Evolutionary conservation across 768 basidiomycete genomes (phyloP).

Genomic region (Naganishia kalamii): DNA sequence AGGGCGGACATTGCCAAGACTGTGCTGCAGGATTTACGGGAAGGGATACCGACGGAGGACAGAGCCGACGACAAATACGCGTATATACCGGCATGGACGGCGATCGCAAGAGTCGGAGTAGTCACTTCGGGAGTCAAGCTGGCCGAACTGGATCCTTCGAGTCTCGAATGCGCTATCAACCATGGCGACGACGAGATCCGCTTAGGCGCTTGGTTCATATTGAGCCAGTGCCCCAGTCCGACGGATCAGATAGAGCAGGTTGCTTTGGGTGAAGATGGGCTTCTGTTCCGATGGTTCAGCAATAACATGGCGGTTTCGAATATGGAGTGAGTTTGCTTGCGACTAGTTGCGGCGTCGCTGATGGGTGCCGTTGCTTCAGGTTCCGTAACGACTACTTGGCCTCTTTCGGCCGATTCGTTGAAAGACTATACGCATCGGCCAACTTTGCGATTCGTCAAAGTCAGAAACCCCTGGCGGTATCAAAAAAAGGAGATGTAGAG

Average conservation of each 20-base stretch:
- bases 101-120: background rate
- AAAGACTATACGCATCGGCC: conserved; percentile 12
- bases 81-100: background rate
- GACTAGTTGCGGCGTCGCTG: too few species aligned
- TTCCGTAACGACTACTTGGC: conserved; percentile 19
- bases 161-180: conserved; percentile 4
- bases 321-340: conserved; percentile 13
- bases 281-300: conserved; percentile 13
- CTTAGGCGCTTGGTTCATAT: conserved; percentile 6
- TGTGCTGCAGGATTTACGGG: background rate
- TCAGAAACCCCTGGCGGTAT: conserved; percentile 2
- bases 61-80: background rate
- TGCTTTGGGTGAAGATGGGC: background rate
- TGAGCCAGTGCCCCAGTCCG: background rate
- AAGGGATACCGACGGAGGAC: background rate
- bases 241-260: conserved; percentile 15
- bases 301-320: conserved; percentile 22
- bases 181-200: conserved; percentile 17
- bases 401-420: conserved; percentile 12
- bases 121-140: background rate
- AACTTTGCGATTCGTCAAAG: background rate
- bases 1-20: background rate
- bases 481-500: background rate
- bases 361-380: background rate
- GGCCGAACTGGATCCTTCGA: background rate